These are phyloP conservation scores for Cokeromyces recurvatus DNA, from an alignment of 371 early-diverging fungal species.

Conservation along the genomic window DNA sequence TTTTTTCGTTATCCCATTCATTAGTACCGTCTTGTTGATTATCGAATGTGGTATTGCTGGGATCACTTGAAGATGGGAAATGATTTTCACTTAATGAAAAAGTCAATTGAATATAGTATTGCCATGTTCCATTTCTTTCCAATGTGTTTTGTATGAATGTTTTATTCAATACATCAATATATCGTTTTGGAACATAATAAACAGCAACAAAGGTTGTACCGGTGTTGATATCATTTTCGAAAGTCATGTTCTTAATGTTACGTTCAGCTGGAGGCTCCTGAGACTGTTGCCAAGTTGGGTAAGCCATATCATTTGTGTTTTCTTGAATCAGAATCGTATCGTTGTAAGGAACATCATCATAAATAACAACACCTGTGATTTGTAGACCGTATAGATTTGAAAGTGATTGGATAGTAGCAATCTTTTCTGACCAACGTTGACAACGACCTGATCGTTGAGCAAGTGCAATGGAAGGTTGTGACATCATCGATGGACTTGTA, in stretches of 20 bases:
- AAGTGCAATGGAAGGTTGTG: conserved; percentile 29
- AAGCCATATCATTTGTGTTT: conserved; percentile 12
- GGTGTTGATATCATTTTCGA: conserved; percentile 27
- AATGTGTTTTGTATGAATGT: conserved; percentile 7
- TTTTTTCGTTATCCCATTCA: neutral
- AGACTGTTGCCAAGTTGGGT: conserved; percentile 14
- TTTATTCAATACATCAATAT: conserved; percentile 13
- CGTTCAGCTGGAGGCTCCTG: conserved; percentile 10
- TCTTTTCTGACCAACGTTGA: conserved; percentile 32
- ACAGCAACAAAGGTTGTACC: conserved; percentile 19
- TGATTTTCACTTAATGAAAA: conserved; percentile 12
- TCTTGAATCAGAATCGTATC: conserved; percentile 4
- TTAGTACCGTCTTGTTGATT: neutral
- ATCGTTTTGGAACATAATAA: conserved; percentile 24
- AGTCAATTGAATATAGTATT: conserved; percentile 11
- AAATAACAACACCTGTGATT: conserved; percentile 25
- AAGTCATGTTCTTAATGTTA: conserved; percentile 23
- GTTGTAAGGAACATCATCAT: conserved; percentile 21
- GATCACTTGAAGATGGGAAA: conserved; percentile 6
- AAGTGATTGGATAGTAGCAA: conserved; percentile 15
- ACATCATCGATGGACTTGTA: conserved; percentile 20
- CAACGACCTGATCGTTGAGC: conserved; percentile 25
- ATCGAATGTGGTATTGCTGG: neutral
- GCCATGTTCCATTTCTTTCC: neutral
- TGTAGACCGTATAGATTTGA: conserved; percentile 17